These are phyloP conservation scores for Penicillium sp. DNA, from an alignment of 2,329 filamentous ascomycete species.

Conservation along the genomic window DNA sequence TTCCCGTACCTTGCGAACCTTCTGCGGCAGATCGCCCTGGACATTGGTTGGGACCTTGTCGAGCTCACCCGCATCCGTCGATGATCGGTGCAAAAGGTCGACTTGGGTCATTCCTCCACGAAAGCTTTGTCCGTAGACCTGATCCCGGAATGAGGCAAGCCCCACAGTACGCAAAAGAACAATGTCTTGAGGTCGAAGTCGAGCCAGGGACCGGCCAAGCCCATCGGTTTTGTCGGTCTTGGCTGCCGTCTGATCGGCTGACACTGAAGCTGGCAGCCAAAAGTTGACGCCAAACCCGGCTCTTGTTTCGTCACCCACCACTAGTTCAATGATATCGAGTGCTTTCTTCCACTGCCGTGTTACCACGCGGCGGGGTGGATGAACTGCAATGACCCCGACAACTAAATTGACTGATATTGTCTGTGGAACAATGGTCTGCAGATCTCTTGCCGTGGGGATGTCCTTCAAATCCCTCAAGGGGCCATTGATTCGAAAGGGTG, in stretches of 20 bases:
- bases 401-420: slow-evolving; percentile 81
- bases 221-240: slow-evolving; percentile 21
- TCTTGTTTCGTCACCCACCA: slow-evolving; percentile 82
- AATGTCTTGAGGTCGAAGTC: slow-evolving; percentile 69
- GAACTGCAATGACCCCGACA: slow-evolving; percentile 73
- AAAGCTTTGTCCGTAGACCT: slow-evolving; percentile 83
- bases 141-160: slow-evolving; percentile 70
- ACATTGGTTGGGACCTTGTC: slow-evolving; percentile 45
- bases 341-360: slow-evolving; percentile 56
- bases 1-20: slow-evolving; percentile 66
- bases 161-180: slow-evolving; percentile 78
- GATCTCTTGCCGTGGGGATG: slow-evolving; percentile 66
- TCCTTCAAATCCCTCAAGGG: slow-evolving; percentile 65
- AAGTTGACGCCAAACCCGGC: slow-evolving; percentile 80
- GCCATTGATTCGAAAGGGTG: slow-evolving; percentile 37
- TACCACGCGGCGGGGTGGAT: slow-evolving; percentile 65
- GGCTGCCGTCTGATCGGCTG: slow-evolving; percentile 33
- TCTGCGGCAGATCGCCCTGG: slow-evolving; percentile 55
- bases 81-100: slow-evolving; percentile 62
- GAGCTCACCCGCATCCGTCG: slow-evolving; percentile 56
- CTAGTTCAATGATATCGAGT: slow-evolving; percentile 70
- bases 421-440: slow-evolving; percentile 70
- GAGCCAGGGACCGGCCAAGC: slow-evolving; percentile 44
- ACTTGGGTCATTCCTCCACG: slow-evolving; percentile 69
- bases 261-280: slow-evolving; percentile 60